These are phyloP conservation scores for Hemileccinum impolitum DNA, from an alignment of 768 basidiomycete species.

Conservation along the genomic window DNA sequence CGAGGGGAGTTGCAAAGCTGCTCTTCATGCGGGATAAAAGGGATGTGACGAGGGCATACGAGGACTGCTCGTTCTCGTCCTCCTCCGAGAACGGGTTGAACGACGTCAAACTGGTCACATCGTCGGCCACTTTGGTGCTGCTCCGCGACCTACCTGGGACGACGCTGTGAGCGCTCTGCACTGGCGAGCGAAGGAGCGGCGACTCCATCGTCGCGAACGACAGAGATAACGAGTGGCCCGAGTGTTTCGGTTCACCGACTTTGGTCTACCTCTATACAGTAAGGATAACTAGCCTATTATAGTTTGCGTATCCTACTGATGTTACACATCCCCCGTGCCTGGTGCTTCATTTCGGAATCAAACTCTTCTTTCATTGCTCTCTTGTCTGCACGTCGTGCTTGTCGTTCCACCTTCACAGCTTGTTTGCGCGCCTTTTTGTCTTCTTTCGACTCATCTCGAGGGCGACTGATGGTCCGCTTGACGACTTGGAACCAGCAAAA, in stretches of 20 bases:
- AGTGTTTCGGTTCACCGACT: conserved; percentile 8
- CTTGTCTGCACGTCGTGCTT: conserved; percentile 62
- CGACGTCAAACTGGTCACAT: conserved; percentile 73
- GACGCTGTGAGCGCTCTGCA: conserved; percentile 32
- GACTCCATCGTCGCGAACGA: conserved; percentile 31
- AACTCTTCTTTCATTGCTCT: conserved; percentile 65
- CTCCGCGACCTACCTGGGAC: conserved; percentile 59
- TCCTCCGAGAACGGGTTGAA: conserved; percentile 94
- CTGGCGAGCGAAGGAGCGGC: conserved; percentile 26
- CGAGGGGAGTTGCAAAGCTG: conserved; percentile 65
- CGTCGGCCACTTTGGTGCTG: conserved; percentile 53
- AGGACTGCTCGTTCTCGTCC: conserved; percentile 86
- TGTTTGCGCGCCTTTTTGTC: conserved; percentile 72
- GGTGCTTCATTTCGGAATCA: conserved; percentile 56
- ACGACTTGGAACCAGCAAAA: conserved; percentile 1
- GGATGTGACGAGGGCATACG: conserved; percentile 79
- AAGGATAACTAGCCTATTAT: too few relatives aligned
- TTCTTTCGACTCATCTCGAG: conserved; percentile 73
- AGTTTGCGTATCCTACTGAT: conserved; percentile 30
- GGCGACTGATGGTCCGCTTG: conserved; percentile 57
- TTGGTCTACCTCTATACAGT: too few relatives aligned
- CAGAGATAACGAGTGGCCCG: not conserved
- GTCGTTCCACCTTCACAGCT: conserved; percentile 63
- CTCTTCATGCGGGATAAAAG: conserved; percentile 80
- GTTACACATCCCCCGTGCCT: conserved; percentile 47